These are phyloP conservation scores for Solanum rostratum DNA, from an alignment of 257 asterid genomes.

Conservation along the genomic window DNA sequence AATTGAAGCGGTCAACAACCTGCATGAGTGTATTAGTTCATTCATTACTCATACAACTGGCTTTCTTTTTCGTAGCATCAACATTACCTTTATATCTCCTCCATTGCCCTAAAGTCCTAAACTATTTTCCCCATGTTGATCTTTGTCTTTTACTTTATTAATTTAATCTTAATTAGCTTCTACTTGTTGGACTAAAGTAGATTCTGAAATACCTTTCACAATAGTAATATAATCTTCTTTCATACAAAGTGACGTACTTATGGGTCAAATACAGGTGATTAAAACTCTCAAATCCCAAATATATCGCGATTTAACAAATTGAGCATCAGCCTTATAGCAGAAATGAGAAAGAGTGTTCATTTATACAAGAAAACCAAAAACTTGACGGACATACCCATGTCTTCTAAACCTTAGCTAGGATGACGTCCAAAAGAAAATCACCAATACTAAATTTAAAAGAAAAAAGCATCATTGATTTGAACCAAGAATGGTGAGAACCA, in stretches of 20 bases:
- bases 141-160: no score
- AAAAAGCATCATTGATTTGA: not conserved
- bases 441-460: not conserved
- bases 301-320: not conserved
- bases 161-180: no score
- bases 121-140: no score
- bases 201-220: not conserved
- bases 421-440: not conserved
- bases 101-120: no score
- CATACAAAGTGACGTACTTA: not conserved
- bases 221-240: not conserved
- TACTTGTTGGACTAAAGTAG: not conserved
- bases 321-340: not conserved
- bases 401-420: not conserved
- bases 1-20: slow-evolving; percentile 96
- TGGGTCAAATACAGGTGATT: not conserved
- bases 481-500: not conserved
- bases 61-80: no score
- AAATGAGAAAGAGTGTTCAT: not conserved
- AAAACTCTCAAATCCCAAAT: not conserved
- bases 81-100: no score
- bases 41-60: no score
- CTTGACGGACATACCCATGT: not conserved
- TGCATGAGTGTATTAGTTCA: slow-evolving; percentile 29
- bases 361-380: not conserved